Base-by-base conservation (phyloP, 352 stramenopile genomes). In the Blastocystis sp. region DNA sequence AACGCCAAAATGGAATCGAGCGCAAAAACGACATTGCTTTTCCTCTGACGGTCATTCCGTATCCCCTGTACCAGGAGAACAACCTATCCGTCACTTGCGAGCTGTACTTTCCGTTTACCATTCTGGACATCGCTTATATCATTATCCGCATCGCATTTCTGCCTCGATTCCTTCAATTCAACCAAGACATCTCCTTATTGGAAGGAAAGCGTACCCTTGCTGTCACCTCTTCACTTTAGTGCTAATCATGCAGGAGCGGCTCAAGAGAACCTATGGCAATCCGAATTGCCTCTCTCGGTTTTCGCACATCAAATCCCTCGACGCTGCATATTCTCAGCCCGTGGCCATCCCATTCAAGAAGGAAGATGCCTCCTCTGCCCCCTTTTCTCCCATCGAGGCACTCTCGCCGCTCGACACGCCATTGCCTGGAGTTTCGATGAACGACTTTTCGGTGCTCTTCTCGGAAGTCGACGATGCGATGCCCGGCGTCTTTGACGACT, bases 91-190 rank as follows among this genome's bases (percentile, higher is more conserved):
- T 84, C 17, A 21, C 2, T 1, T 45, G 34, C 28, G 74, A 84
- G 34, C 14, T 84, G 21, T 28, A 56, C 43, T 84, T 84, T 64
- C 74, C 74, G 0, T 84, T 84, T 64, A 67, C 74, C 19, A 70
- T 84, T 52, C 45, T 84, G 3, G 74, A 84, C 61, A 28, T 84
- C 34, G 74, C 74, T 3, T 84, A 70, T 41, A 11, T 67, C 17
- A 17, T 84, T 2, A 28, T 84, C 17, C 74, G 56, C 3, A 19
- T 67, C 21, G 74, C 66, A 1, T 84, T 84, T 67, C 52, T 84
- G 19, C 74, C 74, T 19, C 52, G 56, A 0, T 84, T 56, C 41
- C 21, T n/a, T 21, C 53, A 52, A n/a, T 70, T 60, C 56, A 34
- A 67, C 61, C 65, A 69, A 38, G 56, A 84, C 23, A 5, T 21